Base-by-base conservation (phyloP, 352 stramenopile genomes). In the Globisporangium sylvaticum region DNA sequence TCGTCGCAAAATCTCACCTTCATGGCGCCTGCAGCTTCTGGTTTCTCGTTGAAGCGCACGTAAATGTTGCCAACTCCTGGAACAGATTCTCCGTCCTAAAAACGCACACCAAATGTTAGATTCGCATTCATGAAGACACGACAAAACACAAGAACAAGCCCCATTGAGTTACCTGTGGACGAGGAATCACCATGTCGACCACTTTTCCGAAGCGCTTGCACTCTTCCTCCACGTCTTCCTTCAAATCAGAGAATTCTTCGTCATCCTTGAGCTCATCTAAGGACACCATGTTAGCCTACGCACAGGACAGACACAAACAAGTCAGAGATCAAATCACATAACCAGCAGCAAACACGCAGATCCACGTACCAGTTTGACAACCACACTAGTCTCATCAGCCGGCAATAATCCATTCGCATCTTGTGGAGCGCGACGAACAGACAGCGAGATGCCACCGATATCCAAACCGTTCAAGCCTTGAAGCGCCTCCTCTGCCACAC, bases 181-280 rank as follows among this genome's bases (percentile, higher is more conserved):
- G 87, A 27, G 87, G 88, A 58, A 96, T 94, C 48, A 93, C 87
- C 67, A 95, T 67, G 44, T 73, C 69, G 39, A 81, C 72, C 2
- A 96, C 79, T 7, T 70, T 77, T 65, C 88, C 88, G 61, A 95
- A 96, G 32, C 88, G 88, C 72, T 93, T 96, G 77, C 88, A 96
- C 66, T 96, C 88, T 71, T 95, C 86, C 74, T 94, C 87, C 57
- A 96, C 87, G 73, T 96, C 88, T 82, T 95, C 87, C 72, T 89
- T 87, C 76, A 96, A 74, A 78, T 96, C 88, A 67, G 81, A 80
- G 84, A 84, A 96, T 65, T 94, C 85, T 57, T 92, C 83, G 59
- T 96, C 88, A 83, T 96, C 83, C 58, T 81, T 85, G 37, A 96
- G 76, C 58, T 96, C 88, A 72, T 91, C 82, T 74, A 87, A 67